Percentiles rank a stretch among this genome's conserved stretches.
phyloP scores from a whole-genome alignment of 2,329 filamentous ascomycete species.

The Dactylellina haptotyla region DNA sequence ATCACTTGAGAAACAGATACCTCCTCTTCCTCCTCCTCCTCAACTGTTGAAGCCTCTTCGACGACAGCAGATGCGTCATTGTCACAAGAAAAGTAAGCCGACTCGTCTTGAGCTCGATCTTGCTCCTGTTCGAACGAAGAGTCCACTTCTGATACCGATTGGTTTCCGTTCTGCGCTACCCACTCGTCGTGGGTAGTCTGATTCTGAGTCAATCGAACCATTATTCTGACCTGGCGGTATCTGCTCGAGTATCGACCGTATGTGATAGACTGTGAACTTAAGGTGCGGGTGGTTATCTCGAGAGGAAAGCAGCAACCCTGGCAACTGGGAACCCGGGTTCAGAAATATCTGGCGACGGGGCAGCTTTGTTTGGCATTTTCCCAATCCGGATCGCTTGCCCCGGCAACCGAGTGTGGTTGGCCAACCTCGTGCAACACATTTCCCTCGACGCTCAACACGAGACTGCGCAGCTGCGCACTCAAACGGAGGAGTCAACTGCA shows the following conservation, averaged over 20 bases:
- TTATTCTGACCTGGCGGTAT: not conserved
- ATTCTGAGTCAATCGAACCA: constrained; percentile 31
- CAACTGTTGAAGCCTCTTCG: not conserved
- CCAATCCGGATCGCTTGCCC: constrained; percentile 12
- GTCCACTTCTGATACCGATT: not conserved
- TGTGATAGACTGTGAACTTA: not conserved
- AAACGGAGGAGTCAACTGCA: too few relatives aligned
- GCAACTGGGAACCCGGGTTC: too few relatives aligned
- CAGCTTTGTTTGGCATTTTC: constrained; percentile 33
- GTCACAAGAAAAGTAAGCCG: constrained; percentile 37
- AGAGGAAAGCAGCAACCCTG: too few relatives aligned
- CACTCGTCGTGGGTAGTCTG: constrained; percentile 49
- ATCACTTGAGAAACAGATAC: not conserved
- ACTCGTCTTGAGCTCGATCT: constrained; percentile 32
- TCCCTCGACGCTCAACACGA: not conserved
- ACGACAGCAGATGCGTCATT: constrained; percentile 7
- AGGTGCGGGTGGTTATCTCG: not conserved
- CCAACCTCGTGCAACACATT: constrained; percentile 31
- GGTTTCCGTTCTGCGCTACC: constrained; percentile 9
- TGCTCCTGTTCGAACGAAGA: not conserved
- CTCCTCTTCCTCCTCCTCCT: not conserved
- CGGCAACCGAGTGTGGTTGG: constrained; percentile 22
- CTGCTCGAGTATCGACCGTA: not conserved
- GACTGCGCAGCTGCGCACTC: not conserved
- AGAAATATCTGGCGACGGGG: too few relatives aligned